Evolutionary conservation across 2,329 filamentous ascomycete genomes (phyloP).

Genomic region (Taxawa tesnikishii): DNA sequence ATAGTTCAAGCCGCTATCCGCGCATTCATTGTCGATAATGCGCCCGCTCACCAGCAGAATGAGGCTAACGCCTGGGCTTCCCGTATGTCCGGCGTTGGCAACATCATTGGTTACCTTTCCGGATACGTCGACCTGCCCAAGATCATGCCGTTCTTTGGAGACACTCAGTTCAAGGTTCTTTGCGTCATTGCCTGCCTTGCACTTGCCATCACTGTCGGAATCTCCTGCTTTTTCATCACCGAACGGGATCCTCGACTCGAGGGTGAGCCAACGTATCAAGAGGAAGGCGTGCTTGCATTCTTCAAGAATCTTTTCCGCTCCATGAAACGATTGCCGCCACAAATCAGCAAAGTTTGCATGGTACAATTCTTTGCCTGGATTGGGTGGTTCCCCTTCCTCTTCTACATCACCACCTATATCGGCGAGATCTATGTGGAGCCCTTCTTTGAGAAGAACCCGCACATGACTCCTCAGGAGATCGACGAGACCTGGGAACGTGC

Average conservation of each 20-base stretch:
- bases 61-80: slow-evolving; percentile 90
- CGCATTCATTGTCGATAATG: slow-evolving; percentile 87
- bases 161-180: slow-evolving; percentile 86
- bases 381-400: slow-evolving; percentile 78
- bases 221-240: slow-evolving; percentile 57
- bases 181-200: slow-evolving; percentile 72
- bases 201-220: slow-evolving; percentile 54
- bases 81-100: slow-evolving; percentile 73
- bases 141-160: slow-evolving; percentile 66
- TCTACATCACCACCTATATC: slow-evolving; percentile 90
- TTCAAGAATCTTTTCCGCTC: slow-evolving; percentile 68
- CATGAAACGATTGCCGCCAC: slow-evolving; percentile 65
- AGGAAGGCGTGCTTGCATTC: slow-evolving; percentile 60
- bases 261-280: slow-evolving; percentile 45
- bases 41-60: slow-evolving; percentile 86
- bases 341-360: slow-evolving; percentile 66
- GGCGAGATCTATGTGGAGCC: slow-evolving; percentile 87
- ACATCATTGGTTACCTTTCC: slow-evolving; percentile 80
- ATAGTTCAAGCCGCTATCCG: slow-evolving; percentile 79
- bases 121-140: slow-evolving; percentile 71
- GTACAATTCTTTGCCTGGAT: slow-evolving; percentile 67
- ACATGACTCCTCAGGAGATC: slow-evolving; percentile 65
- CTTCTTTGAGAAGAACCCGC: slow-evolving; percentile 61
- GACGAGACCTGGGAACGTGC: slow-evolving; percentile 72
- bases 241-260: slow-evolving; percentile 74